Conservation (phyloP, 371 early-diverging fungal genomes). For the Mortierella sp. region DNA sequence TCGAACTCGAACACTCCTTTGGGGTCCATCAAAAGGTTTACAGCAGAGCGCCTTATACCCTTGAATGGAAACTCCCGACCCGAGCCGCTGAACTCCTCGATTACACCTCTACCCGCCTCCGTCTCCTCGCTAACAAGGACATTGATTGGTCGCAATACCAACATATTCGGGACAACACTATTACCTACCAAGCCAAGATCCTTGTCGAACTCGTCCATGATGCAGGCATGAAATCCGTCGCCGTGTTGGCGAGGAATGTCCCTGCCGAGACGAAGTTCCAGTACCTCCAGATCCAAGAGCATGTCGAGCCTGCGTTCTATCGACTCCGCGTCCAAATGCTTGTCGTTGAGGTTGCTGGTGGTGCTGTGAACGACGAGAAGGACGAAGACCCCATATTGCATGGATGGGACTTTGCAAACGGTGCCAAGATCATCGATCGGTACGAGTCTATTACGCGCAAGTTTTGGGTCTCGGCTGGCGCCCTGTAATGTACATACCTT, state of each 20-base stretch:
- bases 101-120: slow-evolving; percentile 23
- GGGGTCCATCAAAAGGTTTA: slow-evolving; percentile 45
- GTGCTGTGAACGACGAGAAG: not conserved
- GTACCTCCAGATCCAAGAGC: slow-evolving; percentile 42
- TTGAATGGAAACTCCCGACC: slow-evolving; percentile 40
- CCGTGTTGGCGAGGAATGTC: slow-evolving; percentile 40
- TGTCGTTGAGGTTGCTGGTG: slow-evolving; percentile 26
- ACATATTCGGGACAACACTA: slow-evolving; percentile 5
- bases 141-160: slow-evolving; percentile 3
- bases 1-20: slow-evolving; percentile 47
- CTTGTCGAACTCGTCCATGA: slow-evolving; percentile 43
- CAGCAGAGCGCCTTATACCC: slow-evolving; percentile 44
- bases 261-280: slow-evolving; percentile 43
- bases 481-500: slow-evolving; percentile 8
- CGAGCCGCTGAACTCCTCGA: slow-evolving; percentile 38
- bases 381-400: slow-evolving; percentile 12
- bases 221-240: slow-evolving; percentile 31
- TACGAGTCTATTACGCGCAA: slow-evolving; percentile 46
- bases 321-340: slow-evolving; percentile 47
- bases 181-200: slow-evolving; percentile 32
- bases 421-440: slow-evolving; percentile 35
- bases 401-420: slow-evolving; percentile 45
- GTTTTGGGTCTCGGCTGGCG: slow-evolving; percentile 41
- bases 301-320: slow-evolving; percentile 29
- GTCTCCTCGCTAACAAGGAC: slow-evolving; percentile 14